These are phyloP conservation scores for Porogramme epimiltina DNA, from an alignment of 1,284 basidiomycete species.

Conservation along the genomic window DNA sequence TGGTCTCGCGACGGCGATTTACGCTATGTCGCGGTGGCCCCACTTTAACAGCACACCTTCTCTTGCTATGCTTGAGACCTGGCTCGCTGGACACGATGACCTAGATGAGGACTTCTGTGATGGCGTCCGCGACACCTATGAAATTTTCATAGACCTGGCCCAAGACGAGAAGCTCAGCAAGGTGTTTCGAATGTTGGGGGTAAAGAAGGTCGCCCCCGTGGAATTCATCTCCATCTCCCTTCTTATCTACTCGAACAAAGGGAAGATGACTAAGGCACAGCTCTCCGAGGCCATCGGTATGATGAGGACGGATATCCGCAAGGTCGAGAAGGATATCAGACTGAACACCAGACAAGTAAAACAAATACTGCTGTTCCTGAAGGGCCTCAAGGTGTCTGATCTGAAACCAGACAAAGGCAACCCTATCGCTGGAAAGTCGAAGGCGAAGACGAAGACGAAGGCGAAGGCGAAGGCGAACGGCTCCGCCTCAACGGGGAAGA, in stretches of 20 bases:
- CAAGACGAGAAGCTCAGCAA: slow-evolving; percentile 30
- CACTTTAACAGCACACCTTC: slow-evolving; percentile 34
- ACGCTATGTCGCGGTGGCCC: slow-evolving; percentile 48
- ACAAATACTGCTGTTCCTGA: slow-evolving; percentile 25
- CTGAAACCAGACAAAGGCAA: slow-evolving; percentile 13
- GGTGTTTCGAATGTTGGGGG: slow-evolving; percentile 30
- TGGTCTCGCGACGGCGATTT: slow-evolving; percentile 55
- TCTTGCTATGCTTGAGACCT: slow-evolving; percentile 52
- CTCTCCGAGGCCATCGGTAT: slow-evolving; percentile 45
- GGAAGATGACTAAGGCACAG: slow-evolving; percentile 36
- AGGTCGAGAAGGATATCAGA: slow-evolving; percentile 29
- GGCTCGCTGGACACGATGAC: slow-evolving; percentile 43
- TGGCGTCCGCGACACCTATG: slow-evolving; percentile 43
- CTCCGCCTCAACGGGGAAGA: slow-evolving; percentile 15
- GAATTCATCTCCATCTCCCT: slow-evolving; percentile 60
- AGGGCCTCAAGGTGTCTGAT: slow-evolving; percentile 13
- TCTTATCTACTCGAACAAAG: slow-evolving; percentile 48
- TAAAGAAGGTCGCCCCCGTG: slow-evolving; percentile 57
- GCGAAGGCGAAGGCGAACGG: not conserved
- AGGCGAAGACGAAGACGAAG: not conserved
- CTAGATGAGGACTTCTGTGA: slow-evolving; percentile 37
- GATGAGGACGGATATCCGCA: slow-evolving; percentile 54
- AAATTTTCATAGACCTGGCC: slow-evolving; percentile 44
- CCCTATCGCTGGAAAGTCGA: not conserved
- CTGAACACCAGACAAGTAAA: slow-evolving; percentile 27